Base-by-base conservation (phyloP, 257 asterid genomes). In the Mitragyna speciosa region DNA sequence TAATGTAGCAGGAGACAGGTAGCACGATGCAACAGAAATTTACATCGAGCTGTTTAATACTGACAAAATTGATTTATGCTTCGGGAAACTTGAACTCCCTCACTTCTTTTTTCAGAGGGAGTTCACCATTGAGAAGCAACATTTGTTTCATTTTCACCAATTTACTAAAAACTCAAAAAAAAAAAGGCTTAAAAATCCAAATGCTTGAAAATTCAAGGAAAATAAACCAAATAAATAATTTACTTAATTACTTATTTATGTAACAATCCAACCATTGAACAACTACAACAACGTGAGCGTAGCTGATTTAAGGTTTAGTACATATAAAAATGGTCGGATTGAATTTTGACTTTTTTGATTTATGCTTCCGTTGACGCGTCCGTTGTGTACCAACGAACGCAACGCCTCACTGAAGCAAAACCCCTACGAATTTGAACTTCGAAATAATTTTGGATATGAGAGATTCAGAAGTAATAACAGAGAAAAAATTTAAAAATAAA, bases 61-160 rank as follows among this genome's bases (percentile, higher is more conserved):
- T 72, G 85, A 79, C 47, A 7, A 49, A 19, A 30, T 76, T 72
- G 20, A 52, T 82, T 43, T 82, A 82, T 82, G 85, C 85, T 82
- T 76, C 85, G 85, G 73, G 81, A 82, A 82, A 74, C 67, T 28
- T 68, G 81, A 77, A 69, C 73, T 71, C 69, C 75, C 49, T 64
- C 73, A 12, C 3, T 43, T 36, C 5, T 14, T 24, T 36, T 14
- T 24, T 64, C 11, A 69, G 59, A 52, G 76, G 36, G 79, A n/a
- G 78, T 65, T 82, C 85, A 82, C 85, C 85, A 64, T 17, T 82
- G 72, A 47, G 85, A 82, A 82, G 85, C 85, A 82, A 82, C 85
- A n/a, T 65, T 30, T 7, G 54, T 49, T 49, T 36, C 12, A 49
- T 49, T 49, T 49, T 8, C 1, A 8, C 48, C 48, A 43, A 6